phyloP scores from a whole-genome alignment of 331 rosid genomes.

The Telfairia occidentalis region DNA sequence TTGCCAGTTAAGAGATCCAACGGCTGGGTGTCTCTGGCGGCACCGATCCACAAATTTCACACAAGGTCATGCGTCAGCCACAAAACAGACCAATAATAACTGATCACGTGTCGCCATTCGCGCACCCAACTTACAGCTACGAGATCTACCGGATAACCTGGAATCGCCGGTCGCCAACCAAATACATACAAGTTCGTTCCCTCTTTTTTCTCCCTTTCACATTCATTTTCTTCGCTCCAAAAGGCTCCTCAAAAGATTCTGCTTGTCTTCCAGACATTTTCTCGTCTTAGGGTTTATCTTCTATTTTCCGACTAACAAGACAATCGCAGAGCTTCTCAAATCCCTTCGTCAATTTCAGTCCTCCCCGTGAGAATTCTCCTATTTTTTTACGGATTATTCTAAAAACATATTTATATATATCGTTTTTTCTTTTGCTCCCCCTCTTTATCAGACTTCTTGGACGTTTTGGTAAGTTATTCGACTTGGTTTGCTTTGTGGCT shows the following conservation, averaged over 20 bases:
- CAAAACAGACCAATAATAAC: conserved; percentile 11
- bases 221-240: conserved; percentile 18
- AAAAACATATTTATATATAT: neutral
- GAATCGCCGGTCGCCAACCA: conserved; percentile 33
- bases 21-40: conserved; percentile 29
- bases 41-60: conserved; percentile 16
- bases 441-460: neutral
- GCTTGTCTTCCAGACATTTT: neutral
- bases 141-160: conserved; percentile 30
- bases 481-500: neutral
- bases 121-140: conserved; percentile 18
- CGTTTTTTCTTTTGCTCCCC: neutral
- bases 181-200: conserved; percentile 14
- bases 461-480: neutral
- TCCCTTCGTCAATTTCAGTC: neutral
- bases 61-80: conserved; percentile 7
- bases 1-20: conserved; percentile 19
- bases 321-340: neutral
- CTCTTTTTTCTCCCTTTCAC: conserved; percentile 11
- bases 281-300: conserved; percentile 4
- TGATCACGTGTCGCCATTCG: conserved; percentile 28
- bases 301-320: neutral
- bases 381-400: neutral
- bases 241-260: neutral
- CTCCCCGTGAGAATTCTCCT: neutral